Evolutionary conservation across 2,329 filamentous ascomycete species (phyloP).

Genomic region (Pseudofabraea citricarpa): DNA sequence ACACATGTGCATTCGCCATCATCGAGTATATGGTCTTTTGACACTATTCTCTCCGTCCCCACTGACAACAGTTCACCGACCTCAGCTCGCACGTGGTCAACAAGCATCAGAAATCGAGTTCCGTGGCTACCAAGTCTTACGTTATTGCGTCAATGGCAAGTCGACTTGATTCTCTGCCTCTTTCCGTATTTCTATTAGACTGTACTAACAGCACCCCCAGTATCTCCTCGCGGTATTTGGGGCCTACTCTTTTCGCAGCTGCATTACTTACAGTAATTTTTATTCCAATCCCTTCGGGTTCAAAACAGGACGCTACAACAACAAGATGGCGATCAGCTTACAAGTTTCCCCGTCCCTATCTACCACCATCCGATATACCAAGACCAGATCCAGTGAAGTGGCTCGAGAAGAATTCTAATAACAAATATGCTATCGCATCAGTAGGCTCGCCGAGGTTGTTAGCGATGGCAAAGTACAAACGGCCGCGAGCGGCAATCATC

Average conservation of each 20-base stretch:
- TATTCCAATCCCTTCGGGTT: not conserved
- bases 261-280: not conserved
- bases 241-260: not conserved
- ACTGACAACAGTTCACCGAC: not conserved
- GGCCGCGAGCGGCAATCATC: slow-evolving; percentile 44
- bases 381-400: slow-evolving; percentile 26
- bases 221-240: not conserved
- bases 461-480: not conserved
- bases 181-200: too few species aligned
- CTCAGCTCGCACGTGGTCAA: not conserved
- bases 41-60: slow-evolving; percentile 7
- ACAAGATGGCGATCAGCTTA: not conserved
- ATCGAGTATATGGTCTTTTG: slow-evolving; percentile 13
- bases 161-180: too few species aligned
- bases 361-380: slow-evolving; percentile 7
- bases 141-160: too few species aligned
- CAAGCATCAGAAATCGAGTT: not conserved
- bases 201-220: not conserved
- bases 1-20: slow-evolving; percentile 12
- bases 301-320: not conserved
- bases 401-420: slow-evolving; percentile 29
- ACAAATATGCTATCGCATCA: slow-evolving; percentile 23
- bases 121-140: not conserved
- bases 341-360: slow-evolving; percentile 8
- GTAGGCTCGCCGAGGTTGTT: slow-evolving; percentile 2